These are phyloP conservation scores for Beauveria varroae DNA, from an alignment of 2,329 filamentous ascomycete species.

Conservation along the genomic window DNA sequence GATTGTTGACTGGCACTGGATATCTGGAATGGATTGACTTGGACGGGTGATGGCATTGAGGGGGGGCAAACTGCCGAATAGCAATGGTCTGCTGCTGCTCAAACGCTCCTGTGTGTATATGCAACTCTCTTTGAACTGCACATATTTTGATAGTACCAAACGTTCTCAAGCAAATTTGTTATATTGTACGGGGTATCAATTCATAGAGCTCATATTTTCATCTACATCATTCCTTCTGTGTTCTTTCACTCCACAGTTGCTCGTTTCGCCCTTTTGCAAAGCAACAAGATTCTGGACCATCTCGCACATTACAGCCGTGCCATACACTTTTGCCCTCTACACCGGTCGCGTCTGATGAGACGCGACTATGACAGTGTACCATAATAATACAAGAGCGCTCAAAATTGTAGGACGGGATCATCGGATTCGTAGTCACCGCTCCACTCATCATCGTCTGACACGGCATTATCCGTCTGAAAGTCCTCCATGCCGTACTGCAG, in stretches of 20 bases:
- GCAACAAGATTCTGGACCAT: neutral
- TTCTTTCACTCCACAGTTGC: neutral
- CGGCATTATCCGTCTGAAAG: slow-evolving; percentile 54
- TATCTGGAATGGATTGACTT: neutral
- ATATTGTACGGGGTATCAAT: neutral
- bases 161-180: no score
- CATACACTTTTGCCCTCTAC: neutral
- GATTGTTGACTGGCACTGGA: neutral
- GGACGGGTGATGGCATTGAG: neutral
- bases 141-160: no score
- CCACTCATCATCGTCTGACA: slow-evolving; percentile 50
- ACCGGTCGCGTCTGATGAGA: no score
- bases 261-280: neutral
- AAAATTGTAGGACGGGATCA: slow-evolving; percentile 20
- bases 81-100: neutral
- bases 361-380: neutral
- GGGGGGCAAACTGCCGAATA: no score
- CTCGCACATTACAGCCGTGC: neutral
- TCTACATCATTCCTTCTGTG: neutral
- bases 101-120: no score
- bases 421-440: slow-evolving; percentile 49
- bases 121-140: no score
- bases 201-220: neutral
- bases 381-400: neutral
- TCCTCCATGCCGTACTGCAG: slow-evolving; percentile 63